Base-by-base conservation (phyloP, 805 yeast species). In the Candida suzukii region DNA sequence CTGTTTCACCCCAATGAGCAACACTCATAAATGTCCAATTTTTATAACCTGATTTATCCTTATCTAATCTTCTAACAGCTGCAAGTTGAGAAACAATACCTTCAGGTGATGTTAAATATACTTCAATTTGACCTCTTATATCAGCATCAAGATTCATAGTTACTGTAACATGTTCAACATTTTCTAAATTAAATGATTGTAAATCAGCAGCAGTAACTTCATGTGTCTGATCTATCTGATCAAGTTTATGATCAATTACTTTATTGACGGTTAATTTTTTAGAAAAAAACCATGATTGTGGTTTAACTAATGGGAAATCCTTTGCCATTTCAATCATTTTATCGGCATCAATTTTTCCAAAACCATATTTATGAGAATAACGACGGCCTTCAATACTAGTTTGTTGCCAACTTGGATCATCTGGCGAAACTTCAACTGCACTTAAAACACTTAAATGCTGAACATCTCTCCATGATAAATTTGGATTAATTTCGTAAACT, bases 1-100 rank as follows among this genome's bases (percentile, higher is more conserved):
- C 91, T 2, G 56, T 38, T 51, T 83, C 90, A 31, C 96, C 96
- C 97, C 98, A 93, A 59, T 93, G 98, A 1, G 95, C 97, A n/a
- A 93, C 98, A 11, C 91, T 76, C 87, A 90, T 87, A 56, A 93
- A 93, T 1, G 86, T 84, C 99, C 99, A 93, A 50, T 83, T 70
- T 5, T 57, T 51, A 48, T 87, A 83, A 0, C 96, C 95, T 1
- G 57, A 66, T 2, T 50, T 46, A 6, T 78, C 68, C 9, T 43
- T 48, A 60, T 93, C 99, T 17, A 62, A 49, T 7, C 63, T 63
- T 51, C 99, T 74, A 17, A 70, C 69, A 20, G 79, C 74, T 0
- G 93, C 96, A 45, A 93, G 69, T 35, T 78, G 74, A 17, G 96
- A 87, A 9, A 66, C 66, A 25, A 84, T 70, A 1, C 95, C 95